Conservation (phyloP, 169 alveolate species). For the Cryptosporidium xiaoi region DNA sequence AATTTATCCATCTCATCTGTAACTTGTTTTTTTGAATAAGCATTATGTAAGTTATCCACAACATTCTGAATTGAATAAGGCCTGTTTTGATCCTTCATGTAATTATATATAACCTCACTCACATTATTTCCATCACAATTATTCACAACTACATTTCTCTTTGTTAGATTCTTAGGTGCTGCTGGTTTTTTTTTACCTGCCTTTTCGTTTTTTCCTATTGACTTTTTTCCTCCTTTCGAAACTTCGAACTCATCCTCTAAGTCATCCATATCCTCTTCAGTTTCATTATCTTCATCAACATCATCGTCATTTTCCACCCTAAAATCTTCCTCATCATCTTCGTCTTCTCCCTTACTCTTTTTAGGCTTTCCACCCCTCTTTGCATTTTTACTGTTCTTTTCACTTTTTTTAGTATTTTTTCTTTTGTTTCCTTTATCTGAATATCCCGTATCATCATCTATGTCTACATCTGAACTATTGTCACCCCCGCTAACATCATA, state of each 20-base stretch:
- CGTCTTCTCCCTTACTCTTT: slow-evolving; percentile 36
- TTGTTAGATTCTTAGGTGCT: slow-evolving; percentile 63
- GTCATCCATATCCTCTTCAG: slow-evolving; percentile 63
- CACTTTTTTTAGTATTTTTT: slow-evolving; percentile 33
- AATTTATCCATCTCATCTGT: slow-evolving; percentile 82
- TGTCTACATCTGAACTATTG: slow-evolving; percentile 30
- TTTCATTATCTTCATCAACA: neutral
- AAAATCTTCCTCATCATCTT: slow-evolving; percentile 56
- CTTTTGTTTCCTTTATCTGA: slow-evolving; percentile 2
- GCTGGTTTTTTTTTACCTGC: slow-evolving; percentile 21
- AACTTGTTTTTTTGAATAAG: slow-evolving; percentile 79
- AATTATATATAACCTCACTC: slow-evolving; percentile 78
- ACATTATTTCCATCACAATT: neutral
- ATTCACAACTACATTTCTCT: slow-evolving; percentile 37
- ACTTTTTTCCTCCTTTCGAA: slow-evolving; percentile 10
- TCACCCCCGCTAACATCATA: slow-evolving; percentile 25
- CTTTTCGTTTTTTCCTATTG: neutral
- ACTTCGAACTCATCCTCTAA: slow-evolving; percentile 72
- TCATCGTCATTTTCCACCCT: slow-evolving; percentile 71
- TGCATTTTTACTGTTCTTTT: slow-evolving; percentile 23
- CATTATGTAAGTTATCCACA: slow-evolving; percentile 82
- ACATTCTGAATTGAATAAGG: slow-evolving; percentile 85
- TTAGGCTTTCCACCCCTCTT: slow-evolving; percentile 74
- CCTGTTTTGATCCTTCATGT: slow-evolving; percentile 83
- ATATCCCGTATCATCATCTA: slow-evolving; percentile 30